Base-by-base conservation (phyloP, 139 green algal genomes). In the Axilococcus clingmanii region DNA sequence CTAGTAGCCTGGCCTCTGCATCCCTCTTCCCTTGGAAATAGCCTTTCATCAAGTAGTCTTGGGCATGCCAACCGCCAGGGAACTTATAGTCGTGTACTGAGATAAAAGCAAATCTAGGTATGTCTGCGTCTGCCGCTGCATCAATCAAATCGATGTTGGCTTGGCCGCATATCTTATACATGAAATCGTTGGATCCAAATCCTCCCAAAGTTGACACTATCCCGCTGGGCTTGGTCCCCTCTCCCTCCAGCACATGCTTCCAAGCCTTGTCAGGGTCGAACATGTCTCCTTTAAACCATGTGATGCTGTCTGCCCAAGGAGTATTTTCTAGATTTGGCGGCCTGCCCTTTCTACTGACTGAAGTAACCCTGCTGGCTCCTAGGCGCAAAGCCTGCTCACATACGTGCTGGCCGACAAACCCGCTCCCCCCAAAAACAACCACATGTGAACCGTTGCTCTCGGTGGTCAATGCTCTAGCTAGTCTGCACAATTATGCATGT, bases 351-450 rank as follows among this genome's bases (percentile, higher is more conserved):
- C 76, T 62, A 56, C 74, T 93, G 42, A 96, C 56, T 30, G 61
- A 72, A 6, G 84, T 50, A 7, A 96, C 84, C n/a, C n/a, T n/a
- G 7, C 65, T 40, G 14, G 86, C 48, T 1, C 86, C 87, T 2
- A 63, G 72, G 5, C 63, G 62, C 0, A 89, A 38, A 0, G 74
- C 87, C 28, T 82, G 71, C 40, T 87, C 44, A 55, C 78, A 87
- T 14, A 96, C 71, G 15, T 74, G 57, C 48, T 57, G 84, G 43
- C 87, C 87, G 16, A 96, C 86, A 59, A 87, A 96, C 43, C 87
- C 86, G 30, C 73, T 81, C 32, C 86, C 87, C 19, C 87, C 87
- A 70, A 96, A 91, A 11, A 96, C 82, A 5, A 96, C 49, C 15
- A 93, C 46, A 47, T 60, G 40, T 1, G 71, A 59, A 38, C 25